Evolutionary conservation across 78 protist genomes (phyloP).

Genomic region (Emiliania huxleyi): DNA sequence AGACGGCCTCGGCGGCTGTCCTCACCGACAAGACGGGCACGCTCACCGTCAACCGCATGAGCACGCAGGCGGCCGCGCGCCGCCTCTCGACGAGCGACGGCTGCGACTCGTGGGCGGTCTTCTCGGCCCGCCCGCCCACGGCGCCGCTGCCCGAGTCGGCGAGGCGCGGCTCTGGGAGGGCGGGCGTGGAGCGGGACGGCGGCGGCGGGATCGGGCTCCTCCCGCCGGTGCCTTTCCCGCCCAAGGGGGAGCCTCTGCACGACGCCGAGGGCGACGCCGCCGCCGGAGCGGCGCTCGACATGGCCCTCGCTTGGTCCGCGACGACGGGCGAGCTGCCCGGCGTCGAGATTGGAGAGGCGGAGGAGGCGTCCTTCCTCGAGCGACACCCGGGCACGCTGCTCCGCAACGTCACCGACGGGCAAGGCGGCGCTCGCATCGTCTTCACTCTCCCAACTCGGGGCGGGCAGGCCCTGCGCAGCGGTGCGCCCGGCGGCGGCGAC

Average conservation of each 20-base stretch:
- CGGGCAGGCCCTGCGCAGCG: not conserved
- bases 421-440: not conserved
- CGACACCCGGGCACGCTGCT: not conserved
- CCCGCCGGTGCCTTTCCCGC: not conserved
- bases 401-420: not conserved
- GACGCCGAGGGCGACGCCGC: not conserved
- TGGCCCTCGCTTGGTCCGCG: not conserved
- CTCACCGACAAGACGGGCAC: conserved; percentile 16
- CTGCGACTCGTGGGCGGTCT: not conserved
- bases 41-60: not conserved
- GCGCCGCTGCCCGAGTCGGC: not conserved
- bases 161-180: too few species aligned
- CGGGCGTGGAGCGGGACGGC: not conserved
- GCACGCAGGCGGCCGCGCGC: not conserved
- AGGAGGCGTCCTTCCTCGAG: not conserved
- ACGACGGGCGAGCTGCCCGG: not conserved
- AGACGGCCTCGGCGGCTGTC: not conserved
- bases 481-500: not conserved
- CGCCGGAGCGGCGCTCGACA: not conserved
- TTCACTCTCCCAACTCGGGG: not conserved
- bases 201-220: not conserved
- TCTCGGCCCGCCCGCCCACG: not conserved
- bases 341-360: not conserved
- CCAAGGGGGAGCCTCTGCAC: not conserved
- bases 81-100: not conserved